Evolutionary conservation across 129 eudicot genomes (phyloP), one percentile per base, ranked within the genome.

Genomic region (Flaveria ramosissima): DNA sequence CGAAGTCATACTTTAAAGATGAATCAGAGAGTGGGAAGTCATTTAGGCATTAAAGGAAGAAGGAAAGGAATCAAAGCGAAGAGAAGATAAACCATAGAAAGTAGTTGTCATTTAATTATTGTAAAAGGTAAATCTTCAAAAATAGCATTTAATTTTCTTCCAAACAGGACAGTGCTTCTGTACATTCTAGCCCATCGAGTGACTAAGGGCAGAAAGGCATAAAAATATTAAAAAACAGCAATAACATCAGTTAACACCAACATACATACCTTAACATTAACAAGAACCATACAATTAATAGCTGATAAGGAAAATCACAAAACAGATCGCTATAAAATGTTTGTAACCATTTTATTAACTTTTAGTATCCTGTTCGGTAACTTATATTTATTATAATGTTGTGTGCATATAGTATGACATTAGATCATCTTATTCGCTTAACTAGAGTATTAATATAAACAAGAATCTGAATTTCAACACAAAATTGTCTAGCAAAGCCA

Each of bases 171-270:
- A 19, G 8, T 2, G 13, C 24, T 26, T 71, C 9, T 24, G 56
- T 71, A 51, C 30, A 71, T 72, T 36, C 77, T 59, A 43, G 39
- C 43, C 57, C 57, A 45, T 74, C 70, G 24, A 23, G 26, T 7
- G 21, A 73, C 23, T 23, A 68, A 9, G 36, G 43, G 9, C 43
- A 26, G 27, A 62, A 23, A 26, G 23, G 23, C 24, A 65, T 7
- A 0, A 14, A 39, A 39, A 11, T 15, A 26, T 36, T 16, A 19
- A 68, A 68, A 45, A 11, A 17, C 74, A 70, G 11, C 59, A 47
- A 11, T 30, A 9, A 47, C 32, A 6, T n/a, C 32, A 15, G 47
- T 47, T 26, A 48, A 48, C 74, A 48, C 14, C 27, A 70, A 26
- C 26, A 0, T 6, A n/a, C 13, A 42, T 13, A 12, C 4, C 15